phyloP scores from a whole-genome alignment of 1,284 basidiomycete species.

The Boletus austroedulis region DNA sequence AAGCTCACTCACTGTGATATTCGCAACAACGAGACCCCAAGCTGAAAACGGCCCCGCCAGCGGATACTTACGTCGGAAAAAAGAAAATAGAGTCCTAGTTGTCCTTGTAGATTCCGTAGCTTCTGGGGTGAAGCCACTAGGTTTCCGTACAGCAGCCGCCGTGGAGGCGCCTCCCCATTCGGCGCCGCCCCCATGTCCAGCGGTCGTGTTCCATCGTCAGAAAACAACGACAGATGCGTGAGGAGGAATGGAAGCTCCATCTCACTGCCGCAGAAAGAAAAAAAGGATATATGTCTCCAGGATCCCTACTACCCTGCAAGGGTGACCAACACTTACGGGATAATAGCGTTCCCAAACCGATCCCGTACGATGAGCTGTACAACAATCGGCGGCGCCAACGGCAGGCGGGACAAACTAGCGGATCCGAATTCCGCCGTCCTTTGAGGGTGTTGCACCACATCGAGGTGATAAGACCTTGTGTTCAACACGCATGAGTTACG shows the following conservation, averaged over 20 bases:
- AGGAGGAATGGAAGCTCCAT: slow-evolving; percentile 81
- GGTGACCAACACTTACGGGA: slow-evolving; percentile 55
- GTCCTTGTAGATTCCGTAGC: slow-evolving; percentile 74
- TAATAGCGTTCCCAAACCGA: slow-evolving; percentile 58
- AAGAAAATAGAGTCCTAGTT: slow-evolving; percentile 77
- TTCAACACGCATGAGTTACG: slow-evolving; percentile 23
- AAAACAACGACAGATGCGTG: slow-evolving; percentile 71
- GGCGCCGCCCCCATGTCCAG: slow-evolving; percentile 55
- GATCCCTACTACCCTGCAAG: slow-evolving; percentile 26
- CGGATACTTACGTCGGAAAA: slow-evolving; percentile 89
- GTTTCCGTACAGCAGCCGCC: slow-evolving; percentile 77
- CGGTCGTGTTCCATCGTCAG: slow-evolving; percentile 54
- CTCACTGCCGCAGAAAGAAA: slow-evolving; percentile 47
- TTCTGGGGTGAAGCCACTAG: slow-evolving; percentile 78
- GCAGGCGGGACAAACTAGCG: slow-evolving; percentile 72
- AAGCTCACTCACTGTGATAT: slow-evolving; percentile 67
- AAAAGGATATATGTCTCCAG: slow-evolving; percentile 20
- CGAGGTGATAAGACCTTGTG: slow-evolving; percentile 66
- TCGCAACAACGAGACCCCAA: slow-evolving; percentile 72
- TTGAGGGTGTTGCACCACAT: slow-evolving; percentile 78
- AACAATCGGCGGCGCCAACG: slow-evolving; percentile 77
- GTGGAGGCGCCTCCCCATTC: slow-evolving; percentile 45
- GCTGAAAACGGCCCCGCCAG: slow-evolving; percentile 69
- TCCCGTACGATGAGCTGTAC: slow-evolving; percentile 75
- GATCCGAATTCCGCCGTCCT: slow-evolving; percentile 77